A percentile compares a stretch with the other conserved stretches of the same genome.
Conservation (phyloP, 2,329 filamentous ascomycete species). For the Diatrype stigma region DNA sequence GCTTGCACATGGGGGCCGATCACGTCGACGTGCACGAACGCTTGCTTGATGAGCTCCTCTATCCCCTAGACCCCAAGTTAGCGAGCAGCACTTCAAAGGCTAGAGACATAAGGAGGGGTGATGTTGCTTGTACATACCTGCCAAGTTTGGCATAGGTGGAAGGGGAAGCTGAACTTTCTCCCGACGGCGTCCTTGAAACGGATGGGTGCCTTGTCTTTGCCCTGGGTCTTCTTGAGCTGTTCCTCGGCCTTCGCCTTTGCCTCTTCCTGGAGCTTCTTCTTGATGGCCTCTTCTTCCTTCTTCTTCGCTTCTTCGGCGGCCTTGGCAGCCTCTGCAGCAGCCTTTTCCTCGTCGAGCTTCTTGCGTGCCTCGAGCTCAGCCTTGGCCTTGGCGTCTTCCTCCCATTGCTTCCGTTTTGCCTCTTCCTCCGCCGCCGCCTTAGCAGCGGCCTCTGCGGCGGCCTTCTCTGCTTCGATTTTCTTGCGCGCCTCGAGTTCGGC, state of each 20-base stretch:
- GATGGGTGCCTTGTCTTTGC: slow-evolving; percentile 68
- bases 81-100: slow-evolving; percentile 2
- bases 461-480: slow-evolving; percentile 31
- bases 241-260: slow-evolving; percentile 42
- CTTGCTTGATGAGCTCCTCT: slow-evolving; percentile 82
- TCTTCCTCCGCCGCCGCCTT: slow-evolving; percentile 24
- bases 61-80: slow-evolving; percentile 57
- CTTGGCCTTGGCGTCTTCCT: slow-evolving; percentile 31
- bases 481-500: slow-evolving; percentile 39
- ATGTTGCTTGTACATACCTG: slow-evolving; percentile 49
- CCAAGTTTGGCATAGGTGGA: slow-evolving; percentile 80
- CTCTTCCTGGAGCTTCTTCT: slow-evolving; percentile 44
- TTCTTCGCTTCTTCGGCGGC: slow-evolving; percentile 49
- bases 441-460: slow-evolving; percentile 21
- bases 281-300: slow-evolving; percentile 53
- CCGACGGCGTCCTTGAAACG: slow-evolving; percentile 90
- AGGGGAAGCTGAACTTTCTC: slow-evolving; percentile 89
- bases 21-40: slow-evolving; percentile 73
- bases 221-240: slow-evolving; percentile 40
- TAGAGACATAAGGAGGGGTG: slow-evolving; percentile 1
- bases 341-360: slow-evolving; percentile 37
- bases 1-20: slow-evolving; percentile 73
- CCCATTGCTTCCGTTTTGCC: slow-evolving; percentile 20
- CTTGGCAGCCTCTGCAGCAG: slow-evolving; percentile 34
- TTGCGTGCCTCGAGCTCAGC: slow-evolving; percentile 37